Percentiles rank a stretch among this genome's conserved stretches.
phyloP scores from a whole-genome alignment of 2,329 filamentous ascomycete genomes.

The Aspergillus neoniger region DNA sequence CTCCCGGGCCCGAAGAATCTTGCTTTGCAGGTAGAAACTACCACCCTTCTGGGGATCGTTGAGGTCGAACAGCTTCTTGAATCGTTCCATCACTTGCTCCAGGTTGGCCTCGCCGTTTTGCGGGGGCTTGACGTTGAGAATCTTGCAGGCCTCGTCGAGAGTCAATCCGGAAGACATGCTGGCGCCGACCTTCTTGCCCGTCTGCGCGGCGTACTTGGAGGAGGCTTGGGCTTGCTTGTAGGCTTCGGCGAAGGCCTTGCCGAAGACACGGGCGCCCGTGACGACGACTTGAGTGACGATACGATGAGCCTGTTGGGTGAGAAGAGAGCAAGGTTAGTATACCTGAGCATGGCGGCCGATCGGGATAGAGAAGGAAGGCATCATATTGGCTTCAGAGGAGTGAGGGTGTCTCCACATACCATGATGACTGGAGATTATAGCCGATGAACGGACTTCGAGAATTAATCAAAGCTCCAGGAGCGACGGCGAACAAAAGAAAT shows the following conservation, averaged over 20 bases:
- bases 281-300: conserved; percentile 92
- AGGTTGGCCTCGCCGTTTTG: conserved; percentile 74
- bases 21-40: conserved; percentile 98
- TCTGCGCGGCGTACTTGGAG: conserved; percentile 75
- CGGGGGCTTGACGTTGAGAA: conserved; percentile 91
- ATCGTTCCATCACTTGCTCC: conserved; percentile 78
- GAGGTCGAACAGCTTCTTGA: conserved; percentile 91
- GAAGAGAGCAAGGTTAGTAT: conserved; percentile 6
- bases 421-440: conserved; percentile 4
- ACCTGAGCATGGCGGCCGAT: not conserved
- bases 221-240: conserved; percentile 93
- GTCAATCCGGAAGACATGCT: conserved; percentile 73
- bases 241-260: conserved; percentile 88
- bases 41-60: conserved; percentile 96
- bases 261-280: conserved; percentile 86
- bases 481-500: not conserved
- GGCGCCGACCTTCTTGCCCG: conserved; percentile 55
- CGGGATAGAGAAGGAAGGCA: not conserved
- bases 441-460: conserved; percentile 1
- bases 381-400: not conserved
- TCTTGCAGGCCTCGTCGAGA: conserved; percentile 94
- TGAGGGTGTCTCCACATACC: conserved; percentile 6
- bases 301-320: conserved; percentile 72
- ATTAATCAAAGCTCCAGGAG: not conserved
- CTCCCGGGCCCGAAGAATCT: conserved; percentile 87